Evolutionary conservation across 2,329 filamentous ascomycete species (phyloP).

Genomic region (Orbilia ellipsospora): DNA sequence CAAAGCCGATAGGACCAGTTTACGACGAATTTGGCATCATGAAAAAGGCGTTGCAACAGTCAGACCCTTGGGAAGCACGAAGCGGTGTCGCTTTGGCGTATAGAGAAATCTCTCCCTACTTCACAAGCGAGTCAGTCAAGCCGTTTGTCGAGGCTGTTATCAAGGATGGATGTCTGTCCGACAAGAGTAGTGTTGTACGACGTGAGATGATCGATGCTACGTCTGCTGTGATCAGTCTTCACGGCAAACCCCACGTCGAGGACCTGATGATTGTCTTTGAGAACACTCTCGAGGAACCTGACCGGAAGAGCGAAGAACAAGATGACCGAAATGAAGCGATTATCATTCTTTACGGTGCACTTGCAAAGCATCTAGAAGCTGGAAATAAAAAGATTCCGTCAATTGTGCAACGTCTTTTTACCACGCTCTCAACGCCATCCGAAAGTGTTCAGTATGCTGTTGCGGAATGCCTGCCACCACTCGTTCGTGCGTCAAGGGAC

Average conservation of each 20-base stretch:
- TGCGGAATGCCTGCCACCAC: slow-evolving; percentile 88
- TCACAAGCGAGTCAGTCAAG: slow-evolving; percentile 77
- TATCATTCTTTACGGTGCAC: slow-evolving; percentile 94
- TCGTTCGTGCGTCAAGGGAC: slow-evolving; percentile 83
- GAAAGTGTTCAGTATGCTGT: slow-evolving; percentile 98
- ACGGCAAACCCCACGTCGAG: slow-evolving; percentile 85
- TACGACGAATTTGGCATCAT: slow-evolving; percentile 96
- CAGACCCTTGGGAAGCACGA: slow-evolving; percentile 90
- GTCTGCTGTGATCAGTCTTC: slow-evolving; percentile 79
- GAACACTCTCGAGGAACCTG: slow-evolving; percentile 82
- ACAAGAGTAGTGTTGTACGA: slow-evolving; percentile 80
- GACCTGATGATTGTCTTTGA: slow-evolving; percentile 93
- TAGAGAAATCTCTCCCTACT: slow-evolving; percentile 78
- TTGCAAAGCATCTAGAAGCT: slow-evolving; percentile 84
- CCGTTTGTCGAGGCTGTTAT: slow-evolving; percentile 87
- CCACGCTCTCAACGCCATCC: slow-evolving; percentile 90
- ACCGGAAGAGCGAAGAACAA: slow-evolving; percentile 80
- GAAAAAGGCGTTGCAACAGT: slow-evolving; percentile 79
- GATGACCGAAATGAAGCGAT: slow-evolving; percentile 97
- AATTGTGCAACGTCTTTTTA: slow-evolving; percentile 85
- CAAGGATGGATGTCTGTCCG: slow-evolving; percentile 84
- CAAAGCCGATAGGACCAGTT: slow-evolving; percentile 83
- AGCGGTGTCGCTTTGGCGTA: slow-evolving; percentile 90
- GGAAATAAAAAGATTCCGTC: slow-evolving; percentile 89
- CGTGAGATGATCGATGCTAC: slow-evolving; percentile 93